These are phyloP conservation scores for Penicillium mononematosum DNA, from an alignment of 495 filamentous ascomycete species.

Conservation along the genomic window DNA sequence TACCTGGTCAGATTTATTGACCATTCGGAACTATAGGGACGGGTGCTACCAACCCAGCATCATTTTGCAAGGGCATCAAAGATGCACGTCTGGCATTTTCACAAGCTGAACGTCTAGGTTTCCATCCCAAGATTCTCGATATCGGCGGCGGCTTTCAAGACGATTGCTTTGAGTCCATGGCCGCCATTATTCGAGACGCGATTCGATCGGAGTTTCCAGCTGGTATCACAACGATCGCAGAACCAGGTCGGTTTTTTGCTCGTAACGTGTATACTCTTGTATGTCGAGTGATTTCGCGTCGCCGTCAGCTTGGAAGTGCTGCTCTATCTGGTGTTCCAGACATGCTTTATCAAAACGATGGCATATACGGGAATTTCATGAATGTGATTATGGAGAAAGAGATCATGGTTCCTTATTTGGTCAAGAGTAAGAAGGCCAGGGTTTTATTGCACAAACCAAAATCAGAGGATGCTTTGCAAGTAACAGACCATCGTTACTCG, in stretches of 20 bases:
- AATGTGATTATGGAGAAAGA: conserved; percentile 30
- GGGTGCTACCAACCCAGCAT: conserved; percentile 21
- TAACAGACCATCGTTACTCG: conserved; percentile 24
- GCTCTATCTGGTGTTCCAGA: conserved; percentile 16
- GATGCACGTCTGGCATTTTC: conserved; percentile 26
- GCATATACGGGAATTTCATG: conserved; percentile 37
- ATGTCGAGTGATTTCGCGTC: conserved; percentile 31
- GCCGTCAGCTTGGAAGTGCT: conserved; percentile 21
- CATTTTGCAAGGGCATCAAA: conserved; percentile 29
- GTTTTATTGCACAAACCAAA: neutral
- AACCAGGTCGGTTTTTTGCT: conserved; percentile 36
- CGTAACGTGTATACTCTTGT: conserved; percentile 28
- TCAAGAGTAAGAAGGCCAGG: conserved; percentile 5
- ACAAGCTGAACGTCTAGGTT: conserved; percentile 17
- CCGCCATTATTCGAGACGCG: conserved; percentile 10
- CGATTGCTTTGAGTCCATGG: conserved; percentile 24
- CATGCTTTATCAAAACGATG: conserved; percentile 41
- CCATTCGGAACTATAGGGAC: conserved; percentile 17
- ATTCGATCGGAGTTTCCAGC: conserved; percentile 19
- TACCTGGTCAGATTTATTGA: neutral
- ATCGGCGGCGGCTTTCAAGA: conserved; percentile 37
- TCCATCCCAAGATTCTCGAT: conserved; percentile 24
- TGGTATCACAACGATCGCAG: conserved; percentile 27
- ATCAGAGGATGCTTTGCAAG: neutral
- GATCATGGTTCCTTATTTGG: conserved; percentile 16